These are phyloP conservation scores for Emmonsia crescens DNA, from an alignment of 2,329 filamentous ascomycete genomes.

Conservation along the genomic window DNA sequence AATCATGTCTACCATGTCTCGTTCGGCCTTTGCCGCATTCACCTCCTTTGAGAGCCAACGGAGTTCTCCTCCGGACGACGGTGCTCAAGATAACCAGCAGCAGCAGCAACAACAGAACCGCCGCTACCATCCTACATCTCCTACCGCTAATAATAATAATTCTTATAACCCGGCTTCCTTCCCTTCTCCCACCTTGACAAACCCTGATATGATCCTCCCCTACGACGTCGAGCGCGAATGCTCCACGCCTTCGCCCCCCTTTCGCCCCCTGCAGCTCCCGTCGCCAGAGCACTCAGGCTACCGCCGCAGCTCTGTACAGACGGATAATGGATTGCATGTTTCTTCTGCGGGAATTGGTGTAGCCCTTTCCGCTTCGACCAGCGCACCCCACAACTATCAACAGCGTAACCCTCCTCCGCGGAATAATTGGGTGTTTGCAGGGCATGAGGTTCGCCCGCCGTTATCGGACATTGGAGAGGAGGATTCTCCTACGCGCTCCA, in stretches of 20 bases:
- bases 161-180: neutral
- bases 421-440: constrained; percentile 26
- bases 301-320: constrained; percentile 12
- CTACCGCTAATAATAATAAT: constrained; percentile 1
- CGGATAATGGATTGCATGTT: neutral
- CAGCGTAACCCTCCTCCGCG: constrained; percentile 20
- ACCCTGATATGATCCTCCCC: constrained; percentile 89
- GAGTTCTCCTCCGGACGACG: neutral
- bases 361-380: constrained; percentile 11
- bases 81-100: neutral
- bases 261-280: constrained; percentile 37
- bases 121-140: neutral
- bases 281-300: constrained; percentile 29
- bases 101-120: neutral
- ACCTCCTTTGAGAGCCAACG: constrained; percentile 2
- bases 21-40: neutral
- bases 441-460: constrained; percentile 30
- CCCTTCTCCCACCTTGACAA: constrained; percentile 76
- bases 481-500: constrained; percentile 14
- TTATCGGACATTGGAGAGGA: constrained; percentile 39
- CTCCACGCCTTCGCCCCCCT: constrained; percentile 44
- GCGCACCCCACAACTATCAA: constrained; percentile 8
- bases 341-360: constrained; percentile 5
- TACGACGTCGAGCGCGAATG: constrained; percentile 46
- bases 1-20: constrained; percentile 1